Base-by-base conservation (phyloP, 306 rosid species). In the Acacia melanoxylon region DNA sequence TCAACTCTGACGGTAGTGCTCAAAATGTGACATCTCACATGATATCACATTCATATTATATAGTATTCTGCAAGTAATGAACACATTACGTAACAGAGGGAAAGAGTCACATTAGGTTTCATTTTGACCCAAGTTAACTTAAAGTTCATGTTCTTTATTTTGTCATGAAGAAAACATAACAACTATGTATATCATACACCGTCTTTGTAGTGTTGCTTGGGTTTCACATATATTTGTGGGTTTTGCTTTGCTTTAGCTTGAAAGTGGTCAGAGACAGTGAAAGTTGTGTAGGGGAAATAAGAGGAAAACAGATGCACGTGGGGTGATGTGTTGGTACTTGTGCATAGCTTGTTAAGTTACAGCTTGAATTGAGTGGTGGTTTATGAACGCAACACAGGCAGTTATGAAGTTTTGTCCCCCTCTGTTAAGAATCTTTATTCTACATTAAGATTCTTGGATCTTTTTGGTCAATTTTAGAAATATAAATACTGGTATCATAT, bases 291-390 rank as follows among this genome's bases (percentile, higher is more conserved):
- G 80, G 82, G 78, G 4, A n/a, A 78, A 74, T 68, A 83, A 72
- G 67, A 73, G 81, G 42, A 10, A 62, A 40, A 74, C 92, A 82
- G 80, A 81, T 79, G 92, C 86, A 83, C 68, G 71, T 80, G 83
- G 66, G 67, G 19, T 58, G 74, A 80, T 73, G 19, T 81, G 79
- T 91, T 20, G 92, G 83, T 46, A 88, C 80, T 83, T 80, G 94
- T 86, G 94, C 88, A 77, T 7, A 22, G 84, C 37, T 72, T 76
- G 79, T 73, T 65, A 75, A 46, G 59, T 76, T 59, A 46, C 79
- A 75, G 87, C 86, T 81, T 82, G 83, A 85, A 74, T 83, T 75
- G 83, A 77, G 77, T 83, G 80, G 82, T 70, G 59, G 81, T 58
- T 80, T 63, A 48, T 71, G 16, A 59, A 80, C 69, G 73, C 81